These are phyloP conservation scores for Eutrema yunnanense DNA, from an alignment of 345 rosid species.

Conservation along the genomic window DNA sequence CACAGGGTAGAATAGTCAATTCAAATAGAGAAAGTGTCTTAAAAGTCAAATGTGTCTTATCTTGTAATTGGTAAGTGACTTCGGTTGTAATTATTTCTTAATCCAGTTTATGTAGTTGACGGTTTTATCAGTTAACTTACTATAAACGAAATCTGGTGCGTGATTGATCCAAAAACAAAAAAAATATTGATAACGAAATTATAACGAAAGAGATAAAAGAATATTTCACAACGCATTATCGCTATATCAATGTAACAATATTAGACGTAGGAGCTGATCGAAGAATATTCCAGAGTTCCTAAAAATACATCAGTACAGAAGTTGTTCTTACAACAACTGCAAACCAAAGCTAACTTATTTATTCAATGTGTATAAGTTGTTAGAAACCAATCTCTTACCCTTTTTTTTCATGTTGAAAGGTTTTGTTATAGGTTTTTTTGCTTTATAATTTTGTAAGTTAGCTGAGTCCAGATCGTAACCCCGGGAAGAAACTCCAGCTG, in stretches of 20 bases:
- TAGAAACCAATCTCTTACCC: slow-evolving; percentile 5
- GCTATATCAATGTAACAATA: background rate
- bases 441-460: slow-evolving; percentile 24
- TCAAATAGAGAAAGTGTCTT: too few species aligned
- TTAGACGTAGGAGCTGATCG: background rate
- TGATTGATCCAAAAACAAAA: too few species aligned
- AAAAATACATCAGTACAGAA: slow-evolving; percentile 16
- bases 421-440: background rate
- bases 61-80: too few species aligned
- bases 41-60: too few species aligned
- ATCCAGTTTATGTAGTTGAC: too few species aligned
- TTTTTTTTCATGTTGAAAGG: slow-evolving; percentile 1
- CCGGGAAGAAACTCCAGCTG: slow-evolving; percentile 85
- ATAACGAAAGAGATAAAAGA: background rate
- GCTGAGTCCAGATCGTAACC: slow-evolving; percentile 68
- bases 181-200: too few species aligned
- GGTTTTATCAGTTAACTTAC: too few species aligned
- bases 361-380: slow-evolving; percentile 27
- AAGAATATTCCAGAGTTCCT: slow-evolving; percentile 10
- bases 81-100: too few species aligned
- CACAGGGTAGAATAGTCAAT: too few species aligned
- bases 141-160: too few species aligned
- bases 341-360: slow-evolving; percentile 12
- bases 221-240: background rate
- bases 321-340: background rate